Evolutionary conservation across 768 basidiomycete genomes (phyloP).

Genomic region (Pholiota conissans): DNA sequence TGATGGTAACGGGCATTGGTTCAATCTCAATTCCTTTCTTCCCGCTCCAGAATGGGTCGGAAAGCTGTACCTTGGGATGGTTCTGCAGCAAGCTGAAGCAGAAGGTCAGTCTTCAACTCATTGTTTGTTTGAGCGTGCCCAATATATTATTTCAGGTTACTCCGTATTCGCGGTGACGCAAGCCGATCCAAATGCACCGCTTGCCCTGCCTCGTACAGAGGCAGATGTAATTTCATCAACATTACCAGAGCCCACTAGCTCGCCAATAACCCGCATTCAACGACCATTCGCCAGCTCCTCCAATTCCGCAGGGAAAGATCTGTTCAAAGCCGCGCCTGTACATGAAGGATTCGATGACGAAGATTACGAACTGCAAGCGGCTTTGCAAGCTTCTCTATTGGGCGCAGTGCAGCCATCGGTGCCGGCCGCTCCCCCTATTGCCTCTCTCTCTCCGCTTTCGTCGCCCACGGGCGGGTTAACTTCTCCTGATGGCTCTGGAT

Average conservation of each 20-base stretch:
- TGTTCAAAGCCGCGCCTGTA: background rate
- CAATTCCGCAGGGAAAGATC: background rate
- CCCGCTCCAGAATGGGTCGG: slow-evolving; percentile 78
- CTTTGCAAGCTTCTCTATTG: slow-evolving; percentile 78
- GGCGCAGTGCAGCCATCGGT: slow-evolving; percentile 9
- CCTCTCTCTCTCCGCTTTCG: background rate
- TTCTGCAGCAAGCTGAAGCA: slow-evolving; percentile 81
- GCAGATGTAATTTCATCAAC: slow-evolving; percentile 72
- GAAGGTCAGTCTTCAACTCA: slow-evolving; percentile 52
- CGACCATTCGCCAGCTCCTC: background rate
- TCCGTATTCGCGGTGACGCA: slow-evolving; percentile 79
- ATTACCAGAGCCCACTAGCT: slow-evolving; percentile 53
- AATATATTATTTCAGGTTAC: slow-evolving; percentile 50
- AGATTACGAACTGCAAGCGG: slow-evolving; percentile 86
- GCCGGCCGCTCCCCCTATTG: slow-evolving; percentile 2
- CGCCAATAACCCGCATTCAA: slow-evolving; percentile 9
- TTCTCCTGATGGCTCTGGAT: slow-evolving; percentile 11
- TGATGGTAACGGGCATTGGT: slow-evolving; percentile 71
- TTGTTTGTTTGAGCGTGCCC: slow-evolving; percentile 11
- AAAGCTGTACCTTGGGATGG: slow-evolving; percentile 81
- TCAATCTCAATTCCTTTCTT: slow-evolving; percentile 82
- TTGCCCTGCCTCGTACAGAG: slow-evolving; percentile 62
- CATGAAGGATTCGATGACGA: slow-evolving; percentile 68
- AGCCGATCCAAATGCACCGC: slow-evolving; percentile 50
- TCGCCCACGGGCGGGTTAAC: slow-evolving; percentile 6